Conservation (phyloP, 2,329 filamentous ascomycete genomes). For the Paradendryphiella salina region DNA sequence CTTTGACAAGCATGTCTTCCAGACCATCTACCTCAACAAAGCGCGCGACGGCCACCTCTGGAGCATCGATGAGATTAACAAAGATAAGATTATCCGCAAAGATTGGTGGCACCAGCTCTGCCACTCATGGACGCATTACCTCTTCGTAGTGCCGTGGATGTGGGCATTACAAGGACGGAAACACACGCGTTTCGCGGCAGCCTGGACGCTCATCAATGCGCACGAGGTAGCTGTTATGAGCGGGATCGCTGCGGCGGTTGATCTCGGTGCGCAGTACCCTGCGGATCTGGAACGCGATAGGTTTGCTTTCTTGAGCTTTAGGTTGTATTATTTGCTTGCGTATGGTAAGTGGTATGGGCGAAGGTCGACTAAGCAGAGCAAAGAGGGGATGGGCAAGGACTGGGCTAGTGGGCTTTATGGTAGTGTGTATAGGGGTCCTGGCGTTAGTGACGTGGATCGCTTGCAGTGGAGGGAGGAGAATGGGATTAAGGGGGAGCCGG, state of each 20-base stretch:
- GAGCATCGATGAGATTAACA: slow-evolving; percentile 63
- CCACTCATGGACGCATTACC: slow-evolving; percentile 66
- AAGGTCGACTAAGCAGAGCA: slow-evolving; percentile 47
- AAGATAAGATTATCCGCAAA: slow-evolving; percentile 62
- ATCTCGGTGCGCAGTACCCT: slow-evolving; percentile 66
- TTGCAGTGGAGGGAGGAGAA: slow-evolving; percentile 58
- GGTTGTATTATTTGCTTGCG: slow-evolving; percentile 63
- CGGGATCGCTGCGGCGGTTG: slow-evolving; percentile 71
- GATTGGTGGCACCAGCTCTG: slow-evolving; percentile 72
- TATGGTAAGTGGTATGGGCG: slow-evolving; percentile 65
- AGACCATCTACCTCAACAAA: slow-evolving; percentile 69
- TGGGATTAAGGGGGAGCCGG: slow-evolving; percentile 24
- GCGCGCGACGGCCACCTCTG: slow-evolving; percentile 58
- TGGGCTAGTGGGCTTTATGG: slow-evolving; percentile 64
- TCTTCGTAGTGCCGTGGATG: slow-evolving; percentile 69
- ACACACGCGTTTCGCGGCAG: slow-evolving; percentile 65
- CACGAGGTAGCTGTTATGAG: slow-evolving; percentile 72
- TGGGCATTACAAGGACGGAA: slow-evolving; percentile 71
- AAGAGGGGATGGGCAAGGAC: slow-evolving; percentile 55
- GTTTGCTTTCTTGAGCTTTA: slow-evolving; percentile 63
- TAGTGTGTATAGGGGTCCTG: slow-evolving; percentile 63
- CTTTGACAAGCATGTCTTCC: slow-evolving; percentile 67
- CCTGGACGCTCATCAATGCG: slow-evolving; percentile 71
- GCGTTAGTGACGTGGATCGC: slow-evolving; percentile 58
- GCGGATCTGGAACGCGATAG: slow-evolving; percentile 65